Evolutionary conservation across 805 yeast species (phyloP).

Genomic region (Monosporozyma solicola): DNA sequence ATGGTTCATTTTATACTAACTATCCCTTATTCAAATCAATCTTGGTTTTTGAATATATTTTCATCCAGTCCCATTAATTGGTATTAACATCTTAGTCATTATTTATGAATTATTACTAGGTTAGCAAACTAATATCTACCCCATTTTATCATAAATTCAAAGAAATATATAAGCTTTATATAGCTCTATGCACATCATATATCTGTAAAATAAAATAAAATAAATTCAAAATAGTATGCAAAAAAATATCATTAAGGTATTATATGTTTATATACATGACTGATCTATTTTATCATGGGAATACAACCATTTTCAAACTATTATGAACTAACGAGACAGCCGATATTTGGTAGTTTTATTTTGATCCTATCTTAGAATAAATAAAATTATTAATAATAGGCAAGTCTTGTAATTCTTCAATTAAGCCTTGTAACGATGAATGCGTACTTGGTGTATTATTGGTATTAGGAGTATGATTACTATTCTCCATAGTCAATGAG

Average conservation of each 20-base stretch:
- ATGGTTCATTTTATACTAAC: neutral
- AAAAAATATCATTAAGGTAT: neutral
- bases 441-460: neutral
- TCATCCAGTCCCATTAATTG: constrained; percentile 53
- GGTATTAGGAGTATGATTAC: neutral
- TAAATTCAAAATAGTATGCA: neutral
- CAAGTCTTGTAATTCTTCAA: neutral
- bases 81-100: constrained; percentile 55
- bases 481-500: constrained; percentile 12
- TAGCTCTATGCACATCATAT: neutral
- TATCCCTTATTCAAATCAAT: neutral
- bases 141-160: constrained; percentile 4
- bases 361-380: neutral
- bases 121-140: constrained; percentile 19
- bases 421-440: neutral
- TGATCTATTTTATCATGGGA: neutral
- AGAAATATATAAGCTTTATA: neutral
- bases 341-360: neutral
- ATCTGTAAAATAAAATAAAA: neutral
- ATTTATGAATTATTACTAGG: constrained; percentile 64
- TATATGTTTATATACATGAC: neutral
- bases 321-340: neutral
- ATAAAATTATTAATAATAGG: constrained; percentile 1
- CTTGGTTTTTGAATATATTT: neutral
- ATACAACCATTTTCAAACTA: neutral